Base-by-base conservation (phyloP, 176 grass and related monocot genomes). In the Panicum miliaceum region DNA sequence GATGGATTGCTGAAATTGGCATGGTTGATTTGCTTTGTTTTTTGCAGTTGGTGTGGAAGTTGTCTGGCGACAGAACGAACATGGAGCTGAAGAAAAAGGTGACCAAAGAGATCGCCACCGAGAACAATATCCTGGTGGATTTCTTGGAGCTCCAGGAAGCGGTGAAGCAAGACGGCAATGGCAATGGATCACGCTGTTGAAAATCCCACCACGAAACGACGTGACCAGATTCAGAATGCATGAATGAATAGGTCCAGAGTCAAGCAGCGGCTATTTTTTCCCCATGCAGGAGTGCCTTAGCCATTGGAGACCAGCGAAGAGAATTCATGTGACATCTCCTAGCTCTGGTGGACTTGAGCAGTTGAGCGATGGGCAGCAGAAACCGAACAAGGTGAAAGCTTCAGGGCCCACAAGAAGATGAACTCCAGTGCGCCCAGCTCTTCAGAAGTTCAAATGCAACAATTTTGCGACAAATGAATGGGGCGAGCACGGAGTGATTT, bases 41-140 rank as follows among this genome's bases (percentile, higher is more conserved):
- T 3, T 62, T 81, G 63, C 82, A 89, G 88, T 34, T 89, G 76
- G 77, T 89, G 6, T 81, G 82, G 82, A 89, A 89, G 43, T 51
- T 89, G 53, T 69, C 88, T 0, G 82, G 77, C 16, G 22, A 46
- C 64, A 75, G 57, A 45, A 63, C 52, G 22, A 46, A n/a, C 62
- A 76, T 76, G 70, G 63, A 81, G 15, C 43, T 81, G 62, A 89
- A 85, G 77, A 89, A 62, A 63, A 89, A 89, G 57, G 77, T 85
- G 9, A 12, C 54, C 2, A 89, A 81, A 41, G 77, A 81, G 23
- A 85, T 89, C 1, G 77, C 82, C 1, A 6, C 52, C 0, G 88
- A 89, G 46, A 85, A 81, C 77, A 85, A 81, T 23, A 63, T 85
- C 62, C 20, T 53, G 35, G 62, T 81, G 42, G 77, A 85, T 18